These are phyloP conservation scores for Acer negundo DNA, from an alignment of 345 rosid species.

Conservation along the genomic window DNA sequence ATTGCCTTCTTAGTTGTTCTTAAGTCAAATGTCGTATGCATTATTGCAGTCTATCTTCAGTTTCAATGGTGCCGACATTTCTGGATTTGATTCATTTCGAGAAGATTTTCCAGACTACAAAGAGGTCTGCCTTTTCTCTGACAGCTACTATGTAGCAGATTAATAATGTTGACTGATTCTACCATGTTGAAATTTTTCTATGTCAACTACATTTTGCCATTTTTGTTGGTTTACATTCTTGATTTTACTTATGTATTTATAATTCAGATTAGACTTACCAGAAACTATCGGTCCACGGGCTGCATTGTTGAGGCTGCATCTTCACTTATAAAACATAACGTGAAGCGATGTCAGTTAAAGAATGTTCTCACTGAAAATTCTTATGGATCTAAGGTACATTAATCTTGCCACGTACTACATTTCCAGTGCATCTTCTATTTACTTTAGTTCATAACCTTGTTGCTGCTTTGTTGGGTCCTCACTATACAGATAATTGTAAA, in stretches of 20 bases:
- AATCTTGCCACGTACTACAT: not conserved
- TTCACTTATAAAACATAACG: constrained; percentile 74
- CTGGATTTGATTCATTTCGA: constrained; percentile 91
- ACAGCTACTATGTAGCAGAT: not conserved
- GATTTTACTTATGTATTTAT: constrained; percentile 19
- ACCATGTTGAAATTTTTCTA: not conserved
- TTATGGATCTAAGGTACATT: constrained; percentile 80
- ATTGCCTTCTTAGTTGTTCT: constrained; percentile 4
- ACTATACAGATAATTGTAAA: constrained; percentile 63
- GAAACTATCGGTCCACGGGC: constrained; percentile 85
- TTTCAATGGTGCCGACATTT: constrained; percentile 89
- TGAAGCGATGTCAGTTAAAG: constrained; percentile 64
- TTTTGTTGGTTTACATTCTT: constrained; percentile 13
- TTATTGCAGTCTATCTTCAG: constrained; percentile 84
- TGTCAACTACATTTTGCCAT: not conserved
- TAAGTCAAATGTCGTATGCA: constrained; percentile 7
- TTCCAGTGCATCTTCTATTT: not conserved
- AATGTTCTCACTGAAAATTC: constrained; percentile 76
- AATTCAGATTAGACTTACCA: constrained; percentile 73
- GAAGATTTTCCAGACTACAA: constrained; percentile 72
- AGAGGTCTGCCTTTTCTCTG: constrained; percentile 55
- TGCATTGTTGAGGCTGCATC: constrained; percentile 92
- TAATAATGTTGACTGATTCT: not conserved
- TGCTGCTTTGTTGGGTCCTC: constrained; percentile 23
- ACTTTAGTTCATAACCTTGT: constrained; percentile 11